phyloP scores from a whole-genome alignment of 495 filamentous ascomycete species.

The Tuber indicum region DNA sequence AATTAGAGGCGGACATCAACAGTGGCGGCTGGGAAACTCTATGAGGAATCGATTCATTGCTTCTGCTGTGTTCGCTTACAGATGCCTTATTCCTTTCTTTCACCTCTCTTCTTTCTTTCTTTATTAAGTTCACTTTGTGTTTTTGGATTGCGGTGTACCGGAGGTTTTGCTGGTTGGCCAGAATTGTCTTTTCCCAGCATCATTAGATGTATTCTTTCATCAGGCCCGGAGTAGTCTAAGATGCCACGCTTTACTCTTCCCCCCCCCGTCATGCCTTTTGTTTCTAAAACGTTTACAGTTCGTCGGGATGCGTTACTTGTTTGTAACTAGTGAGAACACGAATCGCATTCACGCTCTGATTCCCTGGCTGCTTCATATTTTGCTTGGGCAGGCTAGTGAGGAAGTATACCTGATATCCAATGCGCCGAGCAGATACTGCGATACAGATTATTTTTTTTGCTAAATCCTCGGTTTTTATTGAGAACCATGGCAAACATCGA shows the following conservation, averaged over 20 bases:
- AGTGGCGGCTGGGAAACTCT: slow-evolving; percentile 96
- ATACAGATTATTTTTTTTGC: background rate
- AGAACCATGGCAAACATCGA: too few relatives aligned
- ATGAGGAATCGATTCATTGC: slow-evolving; percentile 37
- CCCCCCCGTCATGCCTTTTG: background rate
- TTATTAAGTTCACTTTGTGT: background rate
- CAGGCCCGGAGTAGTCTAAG: background rate
- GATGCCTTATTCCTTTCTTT: background rate
- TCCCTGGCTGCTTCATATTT: background rate
- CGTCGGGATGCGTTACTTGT: background rate
- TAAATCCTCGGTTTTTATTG: too few relatives aligned
- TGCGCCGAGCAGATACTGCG: background rate
- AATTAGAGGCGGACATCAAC: slow-evolving; percentile 89
- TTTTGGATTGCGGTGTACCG: background rate
- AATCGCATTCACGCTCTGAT: background rate
- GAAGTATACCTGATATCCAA: background rate
- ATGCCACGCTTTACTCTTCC: background rate
- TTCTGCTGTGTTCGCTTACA: background rate
- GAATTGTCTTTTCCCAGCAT: background rate
- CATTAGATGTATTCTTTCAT: background rate
- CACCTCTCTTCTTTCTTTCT: background rate
- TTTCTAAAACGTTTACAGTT: background rate
- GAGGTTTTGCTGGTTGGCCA: background rate
- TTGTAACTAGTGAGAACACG: background rate
- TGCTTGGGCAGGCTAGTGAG: background rate